Conservation (phyloP, 2,329 filamentous ascomycete species). For the Rutstroemia sp. region DNA sequence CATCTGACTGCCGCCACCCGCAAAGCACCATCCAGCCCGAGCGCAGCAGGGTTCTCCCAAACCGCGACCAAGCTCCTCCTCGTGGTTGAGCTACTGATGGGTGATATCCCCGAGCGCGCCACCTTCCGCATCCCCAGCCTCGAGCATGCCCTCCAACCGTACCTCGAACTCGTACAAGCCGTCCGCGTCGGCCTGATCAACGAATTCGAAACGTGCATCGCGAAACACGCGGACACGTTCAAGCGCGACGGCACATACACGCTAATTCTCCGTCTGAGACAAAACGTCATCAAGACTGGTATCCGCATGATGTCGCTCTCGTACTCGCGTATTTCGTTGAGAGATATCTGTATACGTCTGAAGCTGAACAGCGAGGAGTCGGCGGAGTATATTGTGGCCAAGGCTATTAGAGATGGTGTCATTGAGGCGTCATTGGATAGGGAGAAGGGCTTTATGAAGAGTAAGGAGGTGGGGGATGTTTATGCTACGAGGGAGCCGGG, state of each 20-base stretch:
- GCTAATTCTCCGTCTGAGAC: conserved; percentile 84
- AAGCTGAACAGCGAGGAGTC: conserved; percentile 94
- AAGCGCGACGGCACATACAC: conserved; percentile 92
- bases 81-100: conserved; percentile 95
- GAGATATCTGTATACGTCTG: conserved; percentile 93
- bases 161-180: conserved; percentile 88
- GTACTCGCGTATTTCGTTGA: conserved; percentile 92
- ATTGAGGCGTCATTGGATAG: conserved; percentile 93
- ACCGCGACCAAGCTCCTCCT: conserved; percentile 94
- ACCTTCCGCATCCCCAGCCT: conserved; percentile 86
- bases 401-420: conserved; percentile 94
- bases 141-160: conserved; percentile 82
- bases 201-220: conserved; percentile 83
- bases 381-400: conserved; percentile 97
- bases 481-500: conserved; percentile 94
- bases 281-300: conserved; percentile 99
- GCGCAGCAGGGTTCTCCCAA: conserved; percentile 90
- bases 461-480: conserved; percentile 90
- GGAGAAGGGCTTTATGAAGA: conserved; percentile 96
- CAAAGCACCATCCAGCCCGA: conserved; percentile 85
- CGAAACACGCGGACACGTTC: conserved; percentile 75
- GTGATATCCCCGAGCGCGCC: conserved; percentile 91
- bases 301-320: conserved; percentile 99
- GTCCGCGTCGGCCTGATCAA: conserved; percentile 95
- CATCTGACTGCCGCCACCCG: conserved; percentile 88